Conservation (phyloP, 768 basidiomycete species). For the Mycena crocata region DNA sequence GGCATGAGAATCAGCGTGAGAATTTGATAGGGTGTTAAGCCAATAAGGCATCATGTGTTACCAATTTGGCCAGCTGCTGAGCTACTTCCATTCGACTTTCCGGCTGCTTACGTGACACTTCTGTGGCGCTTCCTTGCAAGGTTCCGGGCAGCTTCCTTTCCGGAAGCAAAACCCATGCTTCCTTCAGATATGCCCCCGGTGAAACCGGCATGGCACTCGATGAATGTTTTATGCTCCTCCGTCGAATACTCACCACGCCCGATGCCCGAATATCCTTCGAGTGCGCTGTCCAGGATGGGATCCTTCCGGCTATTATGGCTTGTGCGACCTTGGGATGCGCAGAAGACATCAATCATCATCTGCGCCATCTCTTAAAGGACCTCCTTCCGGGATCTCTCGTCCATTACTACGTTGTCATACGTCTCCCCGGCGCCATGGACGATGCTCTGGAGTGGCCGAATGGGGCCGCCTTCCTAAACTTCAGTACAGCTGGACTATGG, state of each 20-base stretch:
- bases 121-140: no score
- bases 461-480: neutral
- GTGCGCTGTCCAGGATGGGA: neutral
- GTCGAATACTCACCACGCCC: neutral
- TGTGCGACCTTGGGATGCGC: neutral
- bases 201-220: neutral
- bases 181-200: no score
- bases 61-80: no score
- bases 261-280: neutral
- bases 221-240: neutral
- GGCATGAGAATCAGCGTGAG: no score
- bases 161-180: no score
- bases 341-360: neutral
- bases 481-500: neutral
- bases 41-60: no score
- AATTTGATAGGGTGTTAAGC: no score
- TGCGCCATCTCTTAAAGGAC: neutral
- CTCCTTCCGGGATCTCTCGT: neutral
- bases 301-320: neutral
- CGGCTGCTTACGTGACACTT: no score
- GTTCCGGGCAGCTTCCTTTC: no score
- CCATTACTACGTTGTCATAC: neutral
- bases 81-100: no score
- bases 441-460: neutral
- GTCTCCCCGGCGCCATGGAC: neutral